Percentiles rank a stretch among this genome's conserved stretches.
Conservation (phyloP, 1,284 basidiomycete genomes). For the Melampsora larici-populina region DNA sequence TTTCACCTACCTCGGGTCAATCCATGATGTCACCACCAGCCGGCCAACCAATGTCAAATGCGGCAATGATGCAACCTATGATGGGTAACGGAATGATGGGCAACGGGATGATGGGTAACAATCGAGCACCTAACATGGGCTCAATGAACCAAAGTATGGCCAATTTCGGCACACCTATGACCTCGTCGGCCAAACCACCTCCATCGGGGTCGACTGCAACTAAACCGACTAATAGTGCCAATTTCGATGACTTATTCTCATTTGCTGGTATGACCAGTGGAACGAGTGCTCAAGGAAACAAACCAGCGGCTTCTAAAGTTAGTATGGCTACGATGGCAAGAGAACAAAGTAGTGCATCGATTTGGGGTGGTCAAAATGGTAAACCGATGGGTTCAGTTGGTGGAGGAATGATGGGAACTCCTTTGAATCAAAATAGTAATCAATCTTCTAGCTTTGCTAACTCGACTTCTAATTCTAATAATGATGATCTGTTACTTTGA, state of each 20-base stretch:
- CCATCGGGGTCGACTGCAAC: background rate
- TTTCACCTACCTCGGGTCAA: constrained; percentile 1
- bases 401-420: background rate
- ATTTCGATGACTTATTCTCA: constrained; percentile 40
- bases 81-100: background rate
- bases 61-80: constrained; percentile 36
- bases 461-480: background rate
- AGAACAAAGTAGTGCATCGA: constrained; percentile 42
- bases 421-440: background rate
- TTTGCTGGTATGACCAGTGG: constrained; percentile 28
- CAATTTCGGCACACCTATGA: constrained; percentile 3
- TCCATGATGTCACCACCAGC: constrained; percentile 10
- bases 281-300: background rate
- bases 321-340: constrained; percentile 40
- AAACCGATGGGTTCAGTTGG: background rate
- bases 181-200: background rate
- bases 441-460: background rate
- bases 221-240: constrained; percentile 1
- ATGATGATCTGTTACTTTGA: constrained; percentile 7
- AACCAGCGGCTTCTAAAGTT: constrained; percentile 5
- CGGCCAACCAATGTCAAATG: constrained; percentile 2
- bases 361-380: constrained; percentile 19
- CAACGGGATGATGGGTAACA: constrained; percentile 16
- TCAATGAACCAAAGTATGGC: background rate
- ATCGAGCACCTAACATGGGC: constrained; percentile 1